Percentiles rank a stretch among this genome's conserved stretches.
Conservation (phyloP, 495 filamentous ascomycete genomes). For the Penicillium arizonense region DNA sequence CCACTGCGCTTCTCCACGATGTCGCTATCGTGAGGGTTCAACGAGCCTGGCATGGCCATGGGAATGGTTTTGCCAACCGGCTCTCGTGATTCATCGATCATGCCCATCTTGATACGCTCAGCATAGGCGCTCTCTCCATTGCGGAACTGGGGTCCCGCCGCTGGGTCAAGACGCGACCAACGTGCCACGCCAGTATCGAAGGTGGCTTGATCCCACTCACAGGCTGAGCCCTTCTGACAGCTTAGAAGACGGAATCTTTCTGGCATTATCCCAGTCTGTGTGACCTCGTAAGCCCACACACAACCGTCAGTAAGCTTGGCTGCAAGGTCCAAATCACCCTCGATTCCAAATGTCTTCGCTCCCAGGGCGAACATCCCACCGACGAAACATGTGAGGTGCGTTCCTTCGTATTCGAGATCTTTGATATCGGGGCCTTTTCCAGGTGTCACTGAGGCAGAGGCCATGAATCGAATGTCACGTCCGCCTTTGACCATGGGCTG, state of each 20-base stretch:
- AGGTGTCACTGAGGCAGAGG: slow-evolving; percentile 44
- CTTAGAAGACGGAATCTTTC: slow-evolving; percentile 66
- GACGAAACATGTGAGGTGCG: slow-evolving; percentile 85
- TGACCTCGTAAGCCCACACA: slow-evolving; percentile 86
- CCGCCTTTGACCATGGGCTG: slow-evolving; percentile 76
- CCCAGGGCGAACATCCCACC: slow-evolving; percentile 94
- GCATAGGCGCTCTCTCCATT: slow-evolving; percentile 25
- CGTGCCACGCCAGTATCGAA: slow-evolving; percentile 47
- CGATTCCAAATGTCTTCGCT: slow-evolving; percentile 78
- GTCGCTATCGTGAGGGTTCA: slow-evolving; percentile 24
- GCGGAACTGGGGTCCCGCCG: slow-evolving; percentile 30
- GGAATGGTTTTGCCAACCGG: slow-evolving; percentile 11
- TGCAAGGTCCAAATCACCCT: slow-evolving; percentile 78
- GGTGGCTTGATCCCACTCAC: slow-evolving; percentile 72
- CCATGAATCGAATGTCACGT: slow-evolving; percentile 72
- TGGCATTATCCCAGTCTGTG: slow-evolving; percentile 86
- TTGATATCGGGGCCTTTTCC: slow-evolving; percentile 12
- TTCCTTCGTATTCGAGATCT: slow-evolving; percentile 56
- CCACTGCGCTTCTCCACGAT: slow-evolving; percentile 14
- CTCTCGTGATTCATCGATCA: slow-evolving; percentile 4
- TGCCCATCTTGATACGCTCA: slow-evolving; percentile 23
- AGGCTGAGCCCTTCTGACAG: slow-evolving; percentile 64
- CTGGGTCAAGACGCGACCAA: slow-evolving; percentile 43
- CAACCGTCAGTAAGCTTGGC: slow-evolving; percentile 86
- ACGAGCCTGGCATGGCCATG: slow-evolving; percentile 26